Percentiles rank a stretch among this genome's conserved stretches.
Conservation (phyloP, 2,329 filamentous ascomycete species). For the Fusarium praegraminearum region DNA sequence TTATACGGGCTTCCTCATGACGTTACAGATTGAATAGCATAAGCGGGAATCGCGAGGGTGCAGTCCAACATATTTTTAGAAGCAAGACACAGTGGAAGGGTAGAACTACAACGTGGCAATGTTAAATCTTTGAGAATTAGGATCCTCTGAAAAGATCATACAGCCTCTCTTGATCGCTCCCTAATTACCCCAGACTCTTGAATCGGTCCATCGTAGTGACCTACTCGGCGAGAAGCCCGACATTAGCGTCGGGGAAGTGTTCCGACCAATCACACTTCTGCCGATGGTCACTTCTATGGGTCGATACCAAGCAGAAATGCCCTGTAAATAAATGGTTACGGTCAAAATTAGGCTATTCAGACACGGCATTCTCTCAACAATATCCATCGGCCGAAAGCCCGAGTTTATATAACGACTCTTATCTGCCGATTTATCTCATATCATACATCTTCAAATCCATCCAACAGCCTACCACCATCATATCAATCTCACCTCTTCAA, state of each 20-base stretch:
- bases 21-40: no score
- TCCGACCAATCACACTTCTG: constrained; percentile 4
- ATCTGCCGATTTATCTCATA: neutral
- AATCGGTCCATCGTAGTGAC: neutral
- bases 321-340: neutral
- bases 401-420: constrained; percentile 10
- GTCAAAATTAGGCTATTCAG: constrained; percentile 23
- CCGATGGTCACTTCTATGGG: neutral
- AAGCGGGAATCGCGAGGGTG: no score
- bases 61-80: no score
- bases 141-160: no score
- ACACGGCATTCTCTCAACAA: constrained; percentile 32
- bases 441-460: neutral
- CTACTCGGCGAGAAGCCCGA: constrained; percentile 23
- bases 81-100: no score
- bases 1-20: no score
- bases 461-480: neutral
- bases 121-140: no score
- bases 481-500: neutral
- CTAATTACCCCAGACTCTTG: constrained; percentile 9
- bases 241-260: neutral
- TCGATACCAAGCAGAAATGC: neutral
- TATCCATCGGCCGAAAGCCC: constrained; percentile 38
- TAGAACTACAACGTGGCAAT: no score
- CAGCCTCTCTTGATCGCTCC: no score